These are phyloP conservation scores for Thalassiosira hispida DNA, from an alignment of 352 stramenopile genomes.

Conservation along the genomic window DNA sequence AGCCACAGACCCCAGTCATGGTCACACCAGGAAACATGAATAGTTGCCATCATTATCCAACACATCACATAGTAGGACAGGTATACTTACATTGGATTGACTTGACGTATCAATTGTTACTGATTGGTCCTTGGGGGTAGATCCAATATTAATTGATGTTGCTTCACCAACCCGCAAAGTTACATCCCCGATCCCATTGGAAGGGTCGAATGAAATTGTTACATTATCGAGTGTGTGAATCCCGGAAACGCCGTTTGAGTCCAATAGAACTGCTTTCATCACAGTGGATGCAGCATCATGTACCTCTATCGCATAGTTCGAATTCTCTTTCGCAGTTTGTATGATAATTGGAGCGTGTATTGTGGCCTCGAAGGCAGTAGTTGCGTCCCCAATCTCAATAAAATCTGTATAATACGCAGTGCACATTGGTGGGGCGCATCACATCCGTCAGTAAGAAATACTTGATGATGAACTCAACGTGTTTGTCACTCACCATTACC, in stretches of 20 bases:
- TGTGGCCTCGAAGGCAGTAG: neutral
- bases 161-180: neutral
- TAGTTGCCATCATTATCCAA: constrained; percentile 53
- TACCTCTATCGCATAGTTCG: neutral
- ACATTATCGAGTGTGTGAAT: neutral
- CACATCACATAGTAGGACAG: constrained; percentile 38
- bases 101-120: neutral
- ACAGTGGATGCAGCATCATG: constrained; percentile 1
- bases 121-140: neutral
- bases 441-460: too few species aligned
- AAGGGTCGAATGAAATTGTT: neutral
- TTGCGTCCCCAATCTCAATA: neutral
- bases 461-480: too few species aligned
- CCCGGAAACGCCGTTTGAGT: too few species aligned
- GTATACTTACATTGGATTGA: neutral
- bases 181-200: neutral
- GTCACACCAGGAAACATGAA: constrained; percentile 21
- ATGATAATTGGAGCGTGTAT: neutral
- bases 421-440: too few species aligned
- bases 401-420: too few species aligned
- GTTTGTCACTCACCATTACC: too few species aligned
- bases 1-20: too few species aligned
- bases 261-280: too few species aligned
- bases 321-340: neutral
- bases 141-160: neutral